Percentiles rank a stretch among this genome's conserved stretches.
Evolutionary conservation across 306 rosid genomes (phyloP).

Genomic region (Potentilla sterilis): DNA sequence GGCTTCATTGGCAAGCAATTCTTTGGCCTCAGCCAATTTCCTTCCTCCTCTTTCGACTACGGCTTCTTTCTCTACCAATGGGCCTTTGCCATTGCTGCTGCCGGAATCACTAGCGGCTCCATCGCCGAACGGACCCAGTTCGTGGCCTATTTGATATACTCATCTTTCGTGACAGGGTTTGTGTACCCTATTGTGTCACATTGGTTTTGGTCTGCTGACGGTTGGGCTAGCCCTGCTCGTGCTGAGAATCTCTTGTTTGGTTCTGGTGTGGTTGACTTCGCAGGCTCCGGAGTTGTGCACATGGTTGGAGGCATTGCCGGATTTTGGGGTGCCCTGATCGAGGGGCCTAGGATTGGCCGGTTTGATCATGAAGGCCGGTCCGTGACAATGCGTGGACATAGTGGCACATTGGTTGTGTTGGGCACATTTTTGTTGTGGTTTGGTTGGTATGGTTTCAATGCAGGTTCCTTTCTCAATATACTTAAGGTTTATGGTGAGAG

Average conservation of each 20-base stretch:
- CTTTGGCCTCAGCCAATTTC: conserved; percentile 49
- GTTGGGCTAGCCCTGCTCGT: conserved; percentile 50
- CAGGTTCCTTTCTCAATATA: conserved; percentile 53
- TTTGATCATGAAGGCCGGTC: conserved; percentile 45
- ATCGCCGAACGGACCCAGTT: conserved; percentile 89
- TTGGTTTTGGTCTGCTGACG: conserved; percentile 64
- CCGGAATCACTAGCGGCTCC: conserved; percentile 88
- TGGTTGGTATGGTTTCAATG: conserved; percentile 75
- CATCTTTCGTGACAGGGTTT: conserved; percentile 48
- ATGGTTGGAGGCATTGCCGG: conserved; percentile 66
- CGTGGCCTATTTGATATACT: conserved; percentile 69
- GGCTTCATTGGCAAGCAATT: conserved; percentile 84
- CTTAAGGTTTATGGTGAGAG: conserved; percentile 37
- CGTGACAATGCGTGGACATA: conserved; percentile 52
- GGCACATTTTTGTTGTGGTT: conserved; percentile 61
- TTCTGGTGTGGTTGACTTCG: conserved; percentile 62
- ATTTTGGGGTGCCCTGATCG: conserved; percentile 57
- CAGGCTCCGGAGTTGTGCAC: conserved; percentile 65
- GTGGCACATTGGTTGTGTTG: conserved; percentile 45
- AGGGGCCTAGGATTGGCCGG: conserved; percentile 56
- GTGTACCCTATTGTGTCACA: conserved; percentile 58
- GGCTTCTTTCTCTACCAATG: conserved; percentile 74
- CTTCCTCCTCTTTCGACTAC: conserved; percentile 49
- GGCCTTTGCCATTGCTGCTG: conserved; percentile 97
- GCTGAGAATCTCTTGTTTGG: conserved; percentile 38